phyloP scores from a whole-genome alignment of 306 rosid species.

The Inga leiocalycina region DNA sequence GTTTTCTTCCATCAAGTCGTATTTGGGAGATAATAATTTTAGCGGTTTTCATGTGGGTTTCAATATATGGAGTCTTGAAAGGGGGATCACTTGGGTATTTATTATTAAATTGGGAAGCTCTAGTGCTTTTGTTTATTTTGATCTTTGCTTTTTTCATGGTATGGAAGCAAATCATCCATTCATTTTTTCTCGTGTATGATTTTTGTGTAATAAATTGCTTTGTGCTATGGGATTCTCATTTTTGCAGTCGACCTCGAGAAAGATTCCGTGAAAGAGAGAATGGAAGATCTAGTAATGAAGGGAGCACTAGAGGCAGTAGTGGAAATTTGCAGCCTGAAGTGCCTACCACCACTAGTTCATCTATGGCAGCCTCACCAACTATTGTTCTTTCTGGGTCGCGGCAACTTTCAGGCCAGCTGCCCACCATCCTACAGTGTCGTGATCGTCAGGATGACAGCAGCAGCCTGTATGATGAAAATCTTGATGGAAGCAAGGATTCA shows the following conservation, averaged over 20 bases:
- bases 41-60: neutral
- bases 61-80: neutral
- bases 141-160: neutral
- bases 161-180: neutral
- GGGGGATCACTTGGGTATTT: neutral
- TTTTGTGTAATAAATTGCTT: neutral
- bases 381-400: slow-evolving; percentile 76
- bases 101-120: neutral
- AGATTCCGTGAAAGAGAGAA: slow-evolving; percentile 93
- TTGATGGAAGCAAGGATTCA: slow-evolving; percentile 90
- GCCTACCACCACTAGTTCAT: slow-evolving; percentile 53
- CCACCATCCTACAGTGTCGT: slow-evolving; percentile 86
- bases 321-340: slow-evolving; percentile 71
- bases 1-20: neutral
- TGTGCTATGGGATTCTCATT: slow-evolving; percentile 25
- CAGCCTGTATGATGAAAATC: slow-evolving; percentile 77
- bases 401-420: slow-evolving; percentile 71
- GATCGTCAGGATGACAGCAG: slow-evolving; percentile 77
- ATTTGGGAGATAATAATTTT: neutral
- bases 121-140: neutral
- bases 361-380: slow-evolving; percentile 56
- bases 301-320: slow-evolving; percentile 56
- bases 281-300: slow-evolving; percentile 79
- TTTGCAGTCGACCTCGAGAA: slow-evolving; percentile 80
- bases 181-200: neutral